Evolutionary conservation across 176 grass and related monocot genomes (phyloP).

Genomic region (Saccharum spontaneum): DNA sequence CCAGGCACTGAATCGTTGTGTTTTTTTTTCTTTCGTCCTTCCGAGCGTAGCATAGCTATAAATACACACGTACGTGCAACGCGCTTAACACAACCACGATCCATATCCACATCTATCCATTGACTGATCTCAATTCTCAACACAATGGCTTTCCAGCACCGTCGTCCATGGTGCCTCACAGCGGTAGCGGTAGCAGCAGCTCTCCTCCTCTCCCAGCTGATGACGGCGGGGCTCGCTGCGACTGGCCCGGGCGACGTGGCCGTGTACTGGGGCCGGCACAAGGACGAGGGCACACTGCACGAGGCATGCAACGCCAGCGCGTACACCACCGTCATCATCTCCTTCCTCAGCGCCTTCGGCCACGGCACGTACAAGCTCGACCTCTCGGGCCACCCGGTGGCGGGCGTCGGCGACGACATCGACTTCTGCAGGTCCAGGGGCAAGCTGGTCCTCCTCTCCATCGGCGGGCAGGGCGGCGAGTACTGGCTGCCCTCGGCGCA

Average conservation of each 20-base stretch:
- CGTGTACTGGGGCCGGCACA: conserved; percentile 21
- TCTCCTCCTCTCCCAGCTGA: neutral
- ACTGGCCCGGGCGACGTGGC: neutral
- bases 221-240: too few relatives aligned
- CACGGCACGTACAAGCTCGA: neutral
- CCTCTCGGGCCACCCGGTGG: conserved; percentile 14
- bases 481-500: neutral
- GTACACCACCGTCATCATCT: conserved; percentile 21
- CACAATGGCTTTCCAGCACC: too few relatives aligned
- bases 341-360: conserved; percentile 19
- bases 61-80: too few relatives aligned
- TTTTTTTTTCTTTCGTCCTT: too few relatives aligned
- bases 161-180: too few relatives aligned
- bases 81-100: too few relatives aligned
- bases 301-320: conserved; percentile 12
- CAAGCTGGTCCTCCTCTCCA: neutral
- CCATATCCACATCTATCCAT: too few relatives aligned
- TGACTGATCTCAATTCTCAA: too few relatives aligned
- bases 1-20: too few relatives aligned
- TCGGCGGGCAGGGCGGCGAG: neutral
- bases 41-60: too few relatives aligned
- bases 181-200: neutral
- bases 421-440: neutral
- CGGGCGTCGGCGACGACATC: conserved; percentile 25
- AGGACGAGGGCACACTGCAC: neutral